These are phyloP conservation scores for Misopates orontium DNA, from an alignment of 257 asterid genomes.

Conservation along the genomic window DNA sequence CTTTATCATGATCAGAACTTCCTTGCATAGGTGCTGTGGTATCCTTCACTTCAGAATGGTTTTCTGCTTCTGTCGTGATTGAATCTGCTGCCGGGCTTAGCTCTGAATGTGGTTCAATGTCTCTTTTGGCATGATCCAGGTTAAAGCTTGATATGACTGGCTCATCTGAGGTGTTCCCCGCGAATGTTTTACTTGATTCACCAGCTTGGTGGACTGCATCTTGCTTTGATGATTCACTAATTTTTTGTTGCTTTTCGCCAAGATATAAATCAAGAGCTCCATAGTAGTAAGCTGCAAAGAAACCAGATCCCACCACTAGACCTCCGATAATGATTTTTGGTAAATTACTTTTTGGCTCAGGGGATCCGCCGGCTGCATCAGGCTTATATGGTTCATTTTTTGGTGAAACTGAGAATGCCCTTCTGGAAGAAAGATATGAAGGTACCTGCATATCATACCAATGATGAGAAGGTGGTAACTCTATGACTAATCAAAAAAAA, in stretches of 20 bases:
- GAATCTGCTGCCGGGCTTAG: conserved; percentile 40
- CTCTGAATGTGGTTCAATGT: conserved; percentile 41
- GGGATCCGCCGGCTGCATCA: conserved; percentile 39
- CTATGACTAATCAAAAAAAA: neutral
- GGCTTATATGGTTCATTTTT: conserved; percentile 47
- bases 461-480: conserved; percentile 17
- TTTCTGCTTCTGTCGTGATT: conserved; percentile 40
- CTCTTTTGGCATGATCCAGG: conserved; percentile 44
- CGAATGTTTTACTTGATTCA: conserved; percentile 30
- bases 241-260: conserved; percentile 48
- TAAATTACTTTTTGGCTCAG: conserved; percentile 49
- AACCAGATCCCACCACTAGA: conserved; percentile 63
- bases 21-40: conserved; percentile 33
- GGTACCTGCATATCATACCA: conserved; percentile 62
- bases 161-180: conserved; percentile 34
- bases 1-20: conserved; percentile 37
- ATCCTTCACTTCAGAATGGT: conserved; percentile 41
- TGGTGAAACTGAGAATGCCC: conserved; percentile 57
- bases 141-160: conserved; percentile 35
- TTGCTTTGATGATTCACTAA: conserved; percentile 37
- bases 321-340: conserved; percentile 68
- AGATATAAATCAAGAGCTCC: conserved; percentile 62
- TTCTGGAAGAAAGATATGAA: conserved; percentile 80
- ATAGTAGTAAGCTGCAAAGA: conserved; percentile 67
- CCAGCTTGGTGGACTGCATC: conserved; percentile 34